Evolutionary conservation across 345 rosid genomes (phyloP), one percentile per base, ranked within the genome.

Genomic region (Citrus maxima): DNA sequence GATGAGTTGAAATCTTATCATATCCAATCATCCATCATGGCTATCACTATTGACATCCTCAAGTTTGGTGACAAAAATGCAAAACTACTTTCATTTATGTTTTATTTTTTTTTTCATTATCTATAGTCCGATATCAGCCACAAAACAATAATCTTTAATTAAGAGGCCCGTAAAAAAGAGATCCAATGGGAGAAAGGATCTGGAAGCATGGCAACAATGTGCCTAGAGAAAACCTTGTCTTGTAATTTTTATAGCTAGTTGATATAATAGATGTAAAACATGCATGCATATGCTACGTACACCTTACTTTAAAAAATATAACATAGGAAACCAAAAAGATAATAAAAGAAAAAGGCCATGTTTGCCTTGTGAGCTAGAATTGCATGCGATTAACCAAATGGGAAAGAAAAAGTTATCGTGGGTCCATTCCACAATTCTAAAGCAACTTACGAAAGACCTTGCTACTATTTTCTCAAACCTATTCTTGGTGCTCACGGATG

Each of bases 341-440:
- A 55, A 72, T 54, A 72, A 25, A 55, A 21, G 35, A 59, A 65
- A 78, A 40, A 51, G 21, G 64, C 61, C 22, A 16, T 46, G 51
- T 70, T 77, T 70, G 76, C 66, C 72, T 82, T 73, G 80, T 66
- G 72, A 82, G n/a, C 18, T 22, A 70, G 62, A 77, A 74, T 46
- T 12, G 51, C 21, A 77, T 82, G 56, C 81, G n/a, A 51, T 19
- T 35, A 37, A 56, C 7, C 2, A 51, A 51, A 13, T 16, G 21
- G 0, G 13, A 51, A 51, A 51, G 19, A 54, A 56, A 75, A 55
- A 13, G 68, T 24, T 75, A 77, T 68, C 83, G 54, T 81, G 81
- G 28, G 64, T 76, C 82, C 82, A 80, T 84, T 82, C 77, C 79
- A 65, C 21, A 27, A 21, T 42, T 42, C 49, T 42, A 12, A 42